A percentile compares a stretch with the other conserved stretches of the same genome.
These are phyloP conservation scores for Umbilicus rupestris DNA, from an alignment of 164 flowering plant species.

Conservation along the genomic window DNA sequence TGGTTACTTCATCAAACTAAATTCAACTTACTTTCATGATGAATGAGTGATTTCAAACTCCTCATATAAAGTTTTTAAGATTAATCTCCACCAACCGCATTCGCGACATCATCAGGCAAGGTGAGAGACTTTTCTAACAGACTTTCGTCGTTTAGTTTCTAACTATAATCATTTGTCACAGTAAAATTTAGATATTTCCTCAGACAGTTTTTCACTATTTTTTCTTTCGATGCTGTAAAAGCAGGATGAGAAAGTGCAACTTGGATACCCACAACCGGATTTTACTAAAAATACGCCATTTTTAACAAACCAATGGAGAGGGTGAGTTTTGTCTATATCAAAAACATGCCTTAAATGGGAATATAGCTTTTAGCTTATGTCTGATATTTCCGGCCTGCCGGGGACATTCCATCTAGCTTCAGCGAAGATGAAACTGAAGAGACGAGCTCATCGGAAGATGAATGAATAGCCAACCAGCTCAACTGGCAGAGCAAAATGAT, in stretches of 20 bases:
- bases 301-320: neutral
- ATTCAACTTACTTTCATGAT: no score
- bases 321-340: neutral
- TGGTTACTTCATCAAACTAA: no score
- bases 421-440: slow-evolving; percentile 61
- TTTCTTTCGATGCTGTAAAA: neutral
- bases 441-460: slow-evolving; percentile 35
- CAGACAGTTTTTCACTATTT: neutral
- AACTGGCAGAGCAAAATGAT: neutral
- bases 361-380: neutral
- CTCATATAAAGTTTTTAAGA: no score
- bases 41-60: no score
- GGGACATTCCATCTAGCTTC: slow-evolving; percentile 48
- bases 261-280: neutral
- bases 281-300: neutral
- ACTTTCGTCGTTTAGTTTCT: no score
- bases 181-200: neutral
- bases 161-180: no score
- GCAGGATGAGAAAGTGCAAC: neutral
- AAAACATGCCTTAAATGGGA: neutral
- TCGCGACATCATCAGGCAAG: no score
- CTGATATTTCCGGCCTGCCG: slow-evolving; percentile 21
- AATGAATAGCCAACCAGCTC: neutral
- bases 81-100: no score
- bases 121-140: no score